phyloP scores from a whole-genome alignment of 2,329 filamentous ascomycete species.

The Metarhizium guizhouense region DNA sequence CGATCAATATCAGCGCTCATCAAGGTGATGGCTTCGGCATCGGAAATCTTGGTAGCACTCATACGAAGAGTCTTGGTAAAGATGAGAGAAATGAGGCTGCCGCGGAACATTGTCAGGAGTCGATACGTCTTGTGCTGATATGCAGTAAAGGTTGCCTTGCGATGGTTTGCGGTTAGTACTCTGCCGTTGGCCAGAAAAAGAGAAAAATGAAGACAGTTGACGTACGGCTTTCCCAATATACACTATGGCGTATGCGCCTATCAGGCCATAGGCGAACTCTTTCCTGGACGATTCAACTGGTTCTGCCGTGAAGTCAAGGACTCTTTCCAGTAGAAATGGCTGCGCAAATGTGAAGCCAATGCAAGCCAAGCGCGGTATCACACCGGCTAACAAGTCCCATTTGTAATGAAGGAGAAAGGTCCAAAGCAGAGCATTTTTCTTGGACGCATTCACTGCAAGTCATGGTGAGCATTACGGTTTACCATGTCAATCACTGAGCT shows the following conservation, averaged over 20 bases:
- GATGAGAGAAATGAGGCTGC: slow-evolving; percentile 32
- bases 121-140: slow-evolving; percentile 24
- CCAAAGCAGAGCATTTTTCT: slow-evolving; percentile 14
- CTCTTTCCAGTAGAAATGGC: slow-evolving; percentile 31
- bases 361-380: slow-evolving; percentile 26
- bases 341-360: slow-evolving; percentile 32
- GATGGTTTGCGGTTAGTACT: no score
- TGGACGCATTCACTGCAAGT: slow-evolving; percentile 10
- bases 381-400: slow-evolving; percentile 17
- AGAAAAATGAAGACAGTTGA: no score
- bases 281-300: slow-evolving; percentile 11
- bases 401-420: slow-evolving; percentile 16
- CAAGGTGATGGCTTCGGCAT: slow-evolving; percentile 21
- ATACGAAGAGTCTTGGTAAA: slow-evolving; percentile 34
- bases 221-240: slow-evolving; percentile 29
- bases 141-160: neutral
- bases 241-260: slow-evolving; percentile 28
- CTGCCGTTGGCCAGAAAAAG: no score
- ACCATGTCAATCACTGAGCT: neutral
- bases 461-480: neutral
- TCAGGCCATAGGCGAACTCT: slow-evolving; percentile 26
- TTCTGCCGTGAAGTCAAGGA: slow-evolving; percentile 20
- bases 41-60: slow-evolving; percentile 15
- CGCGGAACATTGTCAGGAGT: slow-evolving; percentile 23
- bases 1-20: slow-evolving; percentile 35